phyloP scores from a whole-genome alignment of 1,284 basidiomycete genomes.

The Cutaneotrichosporon mucoides region DNA sequence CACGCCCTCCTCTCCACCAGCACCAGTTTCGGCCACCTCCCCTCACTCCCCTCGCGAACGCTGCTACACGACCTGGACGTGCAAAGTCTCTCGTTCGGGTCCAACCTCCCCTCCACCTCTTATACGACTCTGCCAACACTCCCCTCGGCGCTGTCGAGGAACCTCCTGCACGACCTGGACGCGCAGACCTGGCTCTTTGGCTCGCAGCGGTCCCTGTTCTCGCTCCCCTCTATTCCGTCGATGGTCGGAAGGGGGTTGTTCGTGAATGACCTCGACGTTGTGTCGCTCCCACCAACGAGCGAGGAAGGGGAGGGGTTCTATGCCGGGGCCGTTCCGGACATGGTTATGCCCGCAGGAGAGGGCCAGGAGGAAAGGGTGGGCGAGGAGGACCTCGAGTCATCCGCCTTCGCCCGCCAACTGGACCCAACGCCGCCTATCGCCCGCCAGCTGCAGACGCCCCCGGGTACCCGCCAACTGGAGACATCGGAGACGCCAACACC shows the following conservation, averaged over 20 bases:
- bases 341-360: neutral
- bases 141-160: neutral
- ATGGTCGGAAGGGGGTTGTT: neutral
- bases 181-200: neutral
- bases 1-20: neutral
- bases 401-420: no score
- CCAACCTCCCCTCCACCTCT: no score
- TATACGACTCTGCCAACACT: no score
- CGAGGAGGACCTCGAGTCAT: no score
- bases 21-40: neutral
- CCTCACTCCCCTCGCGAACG: no score
- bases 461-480: no score
- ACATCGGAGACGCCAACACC: neutral
- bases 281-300: neutral
- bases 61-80: neutral
- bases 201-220: neutral
- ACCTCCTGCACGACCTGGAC: neutral
- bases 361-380: no score
- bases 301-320: no score
- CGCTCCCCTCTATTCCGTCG: neutral
- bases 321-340: neutral
- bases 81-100: neutral
- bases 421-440: no score
- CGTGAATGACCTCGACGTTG: neutral
- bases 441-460: no score